A percentile compares a stretch with the other conserved stretches of the same genome.
Evolutionary conservation across 2,329 filamentous ascomycete species (phyloP).

Genomic region (Fusarium sp.): DNA sequence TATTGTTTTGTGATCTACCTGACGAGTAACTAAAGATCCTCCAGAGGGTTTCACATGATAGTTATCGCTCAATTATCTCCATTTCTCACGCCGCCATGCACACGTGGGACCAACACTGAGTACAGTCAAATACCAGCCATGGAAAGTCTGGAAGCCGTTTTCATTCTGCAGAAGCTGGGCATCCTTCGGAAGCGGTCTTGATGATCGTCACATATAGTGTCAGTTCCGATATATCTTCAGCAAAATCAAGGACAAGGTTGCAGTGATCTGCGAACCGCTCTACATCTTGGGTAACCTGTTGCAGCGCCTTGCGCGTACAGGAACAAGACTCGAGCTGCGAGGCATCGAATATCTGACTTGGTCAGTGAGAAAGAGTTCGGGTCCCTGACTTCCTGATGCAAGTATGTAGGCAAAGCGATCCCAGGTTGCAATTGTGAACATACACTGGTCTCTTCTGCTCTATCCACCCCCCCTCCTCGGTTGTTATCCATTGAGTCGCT

Average conservation of each 20-base stretch:
- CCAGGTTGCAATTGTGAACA: slow-evolving; percentile 31
- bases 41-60: slow-evolving; percentile 33
- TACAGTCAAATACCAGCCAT: slow-evolving; percentile 39
- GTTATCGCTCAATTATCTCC: slow-evolving; percentile 24
- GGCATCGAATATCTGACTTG: slow-evolving; percentile 21
- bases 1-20: too few species aligned
- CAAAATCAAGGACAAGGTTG: neutral
- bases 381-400: slow-evolving; percentile 23
- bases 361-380: slow-evolving; percentile 9
- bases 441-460: slow-evolving; percentile 33
- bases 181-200: slow-evolving; percentile 2
- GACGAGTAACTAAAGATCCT: too few species aligned
- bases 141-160: slow-evolving; percentile 38
- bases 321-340: slow-evolving; percentile 30
- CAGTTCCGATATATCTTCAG: slow-evolving; percentile 2
- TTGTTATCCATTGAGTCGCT: slow-evolving; percentile 14
- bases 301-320: slow-evolving; percentile 16
- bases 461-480: slow-evolving; percentile 37
- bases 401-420: slow-evolving; percentile 18
- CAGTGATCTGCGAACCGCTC: slow-evolving; percentile 35
- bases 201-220: slow-evolving; percentile 6
- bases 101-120: slow-evolving; percentile 37
- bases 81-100: slow-evolving; percentile 29
- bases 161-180: slow-evolving; percentile 11
- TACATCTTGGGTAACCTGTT: slow-evolving; percentile 22